Base-by-base conservation (phyloP, 148 eudicot genomes). In the Camellia granthamiana region DNA sequence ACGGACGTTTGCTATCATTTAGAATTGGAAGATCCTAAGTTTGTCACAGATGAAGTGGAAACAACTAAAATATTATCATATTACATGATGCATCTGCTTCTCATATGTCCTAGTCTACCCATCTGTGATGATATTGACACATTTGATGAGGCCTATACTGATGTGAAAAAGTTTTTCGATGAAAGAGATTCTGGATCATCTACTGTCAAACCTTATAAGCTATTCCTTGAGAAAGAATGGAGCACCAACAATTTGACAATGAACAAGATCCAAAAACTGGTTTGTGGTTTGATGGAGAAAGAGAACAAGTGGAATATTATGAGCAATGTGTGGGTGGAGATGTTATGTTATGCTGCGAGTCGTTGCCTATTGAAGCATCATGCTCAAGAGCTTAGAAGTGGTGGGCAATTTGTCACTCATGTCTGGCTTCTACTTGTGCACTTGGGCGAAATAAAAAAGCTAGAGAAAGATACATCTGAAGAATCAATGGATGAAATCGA, bases 361-460 rank as follows among this genome's bases (percentile, higher is more conserved):
- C 87, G 79, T 76, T 86, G 91, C 63, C 77, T 82, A 7, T 84
- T 85, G 68, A 72, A 61, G n/a, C 71, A 83, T 11, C 91, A 88
- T 77, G 89, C 86, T 43, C 84, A 81, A 38, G 87, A 86, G 78
- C 82, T 88, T 13, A 77, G 84, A 70, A 80, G 82, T 51, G 91
- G 91, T 19, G 91, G 91, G 44, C 85, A 88, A 79, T 78, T 88
- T 18, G 69, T 88, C 13, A 86, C 91, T 59, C 85, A 84, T 79
- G 89, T 88, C 5, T 86, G 91, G 91, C 85, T 88, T 73, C 79
- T 88, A 65, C 85, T 88, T 84, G 78, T 87, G 8, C 88, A 86
- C 81, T 75, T 86, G 46, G 89, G 91, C 23, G 79, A 84, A 52
- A 83, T 81, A 14, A 84, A 85, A 47, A 84, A 84, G 69, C 83